Conservation (phyloP, 805 yeast species). For the Kodamaea kaohsiungensis region DNA sequence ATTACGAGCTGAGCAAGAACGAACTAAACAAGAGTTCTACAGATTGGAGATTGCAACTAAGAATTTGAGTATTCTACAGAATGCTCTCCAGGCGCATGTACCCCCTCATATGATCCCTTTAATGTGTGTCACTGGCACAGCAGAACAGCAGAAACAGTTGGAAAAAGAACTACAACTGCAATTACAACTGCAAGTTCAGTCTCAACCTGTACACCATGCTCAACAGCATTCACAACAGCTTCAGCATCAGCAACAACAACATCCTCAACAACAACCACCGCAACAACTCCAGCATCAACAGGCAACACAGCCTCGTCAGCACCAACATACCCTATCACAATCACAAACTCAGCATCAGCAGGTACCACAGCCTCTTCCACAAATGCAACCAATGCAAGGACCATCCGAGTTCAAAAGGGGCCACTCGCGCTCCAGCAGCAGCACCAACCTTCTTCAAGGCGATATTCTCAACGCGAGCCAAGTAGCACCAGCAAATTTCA, state of each 20-base stretch:
- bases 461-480: constrained; percentile 29
- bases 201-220: constrained; percentile 8
- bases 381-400: constrained; percentile 4
- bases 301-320: constrained; percentile 13
- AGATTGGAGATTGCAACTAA: constrained; percentile 61
- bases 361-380: constrained; percentile 6
- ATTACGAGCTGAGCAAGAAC: constrained; percentile 71
- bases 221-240: constrained; percentile 7
- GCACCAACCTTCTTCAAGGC: constrained; percentile 8
- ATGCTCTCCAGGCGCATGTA: constrained; percentile 60
- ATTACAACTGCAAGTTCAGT: constrained; percentile 11
- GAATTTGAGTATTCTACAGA: constrained; percentile 60
- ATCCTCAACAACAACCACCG: constrained; percentile 5
- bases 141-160: background rate
- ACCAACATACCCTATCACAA: background rate
- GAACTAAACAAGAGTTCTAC: constrained; percentile 78
- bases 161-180: background rate
- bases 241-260: constrained; percentile 10
- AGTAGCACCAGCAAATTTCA: constrained; percentile 35
- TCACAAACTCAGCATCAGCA: constrained; percentile 9
- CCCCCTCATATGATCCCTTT: constrained; percentile 66
- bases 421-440: constrained; percentile 7
- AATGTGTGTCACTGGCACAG: constrained; percentile 45
- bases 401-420: constrained; percentile 4
- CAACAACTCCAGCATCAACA: constrained; percentile 14